Base-by-base conservation (phyloP, 2,329 filamentous ascomycete species). In the Alternaria triticina region DNA sequence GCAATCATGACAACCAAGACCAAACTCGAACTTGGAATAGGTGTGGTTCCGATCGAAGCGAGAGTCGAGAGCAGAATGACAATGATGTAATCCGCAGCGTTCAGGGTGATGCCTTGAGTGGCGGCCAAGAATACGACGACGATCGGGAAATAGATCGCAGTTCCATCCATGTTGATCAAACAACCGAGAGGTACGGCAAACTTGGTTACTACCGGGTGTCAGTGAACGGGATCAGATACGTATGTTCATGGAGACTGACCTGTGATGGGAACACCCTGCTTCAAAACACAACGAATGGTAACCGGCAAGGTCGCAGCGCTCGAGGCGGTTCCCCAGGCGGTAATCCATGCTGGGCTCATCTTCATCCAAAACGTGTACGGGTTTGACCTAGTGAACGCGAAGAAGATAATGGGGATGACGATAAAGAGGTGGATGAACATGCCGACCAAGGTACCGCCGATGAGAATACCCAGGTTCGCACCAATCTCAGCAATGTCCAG, bases 61-160 rank as follows among this genome's bases (percentile, higher is more conserved):
- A 87, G 77, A 0, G 84, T 86, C 3, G 85, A 82, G 4, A 86
- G 78, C 5, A 86, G 67, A 2, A 82, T 78, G 27, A 87, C 78
- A 28, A 87, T 80, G 70, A 84, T 80, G 72, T 86, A 87, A 67
- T 86, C 78, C 7, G 77, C 77, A 0, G 80, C 76, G 23, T 74
- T 75, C 13, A 86, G 79, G 0, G 70, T 74, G 20, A 82, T 81
- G 59, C 83, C 83, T 67, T 86, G 84, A 0, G 85, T 87, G 13
- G 80, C 77, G 43, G 85, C 85, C 27, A 87, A 73, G 76, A 87
- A 87, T 20, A 85, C 82, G 15, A 86, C 83, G 52, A 83, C 83
- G 10, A 84, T 81, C 4, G 85, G 85, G 67, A 86, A 86, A 73
- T 87, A 86, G 58, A 87, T 86, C 36, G 85, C 84, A 3, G 85